These are phyloP conservation scores for Carex pumila DNA, from an alignment of 176 grass and related monocot species.

Conservation along the genomic window DNA sequence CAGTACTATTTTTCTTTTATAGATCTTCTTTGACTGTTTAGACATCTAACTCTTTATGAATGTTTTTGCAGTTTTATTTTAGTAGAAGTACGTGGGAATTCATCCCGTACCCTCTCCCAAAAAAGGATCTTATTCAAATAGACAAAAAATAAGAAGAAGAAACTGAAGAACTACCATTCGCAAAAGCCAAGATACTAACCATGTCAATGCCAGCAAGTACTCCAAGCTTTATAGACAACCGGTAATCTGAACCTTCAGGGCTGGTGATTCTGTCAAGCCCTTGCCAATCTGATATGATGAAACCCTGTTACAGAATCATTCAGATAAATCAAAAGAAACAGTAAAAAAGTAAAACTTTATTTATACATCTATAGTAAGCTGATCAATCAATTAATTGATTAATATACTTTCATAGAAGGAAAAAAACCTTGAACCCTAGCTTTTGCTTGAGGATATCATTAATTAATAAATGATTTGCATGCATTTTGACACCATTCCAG, in stretches of 20 bases:
- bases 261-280: constrained; percentile 62
- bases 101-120: background rate
- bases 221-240: constrained; percentile 42
- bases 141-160: no score
- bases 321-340: background rate
- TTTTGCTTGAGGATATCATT: constrained; percentile 54
- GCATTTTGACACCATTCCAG: constrained; percentile 84
- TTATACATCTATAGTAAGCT: background rate
- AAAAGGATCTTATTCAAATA: background rate
- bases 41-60: background rate
- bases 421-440: constrained; percentile 47
- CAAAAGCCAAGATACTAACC: constrained; percentile 18
- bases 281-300: constrained; percentile 69
- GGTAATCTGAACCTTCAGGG: constrained; percentile 43
- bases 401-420: background rate
- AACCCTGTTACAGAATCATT: constrained; percentile 37
- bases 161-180: background rate
- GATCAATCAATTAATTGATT: background rate
- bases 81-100: background rate
- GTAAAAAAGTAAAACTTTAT: no score
- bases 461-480: constrained; percentile 51
- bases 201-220: constrained; percentile 62
- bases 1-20: background rate
- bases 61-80: background rate
- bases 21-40: background rate